Evolutionary conservation across 148 eudicot species (phyloP).

Genomic region (Drosera capensis): DNA sequence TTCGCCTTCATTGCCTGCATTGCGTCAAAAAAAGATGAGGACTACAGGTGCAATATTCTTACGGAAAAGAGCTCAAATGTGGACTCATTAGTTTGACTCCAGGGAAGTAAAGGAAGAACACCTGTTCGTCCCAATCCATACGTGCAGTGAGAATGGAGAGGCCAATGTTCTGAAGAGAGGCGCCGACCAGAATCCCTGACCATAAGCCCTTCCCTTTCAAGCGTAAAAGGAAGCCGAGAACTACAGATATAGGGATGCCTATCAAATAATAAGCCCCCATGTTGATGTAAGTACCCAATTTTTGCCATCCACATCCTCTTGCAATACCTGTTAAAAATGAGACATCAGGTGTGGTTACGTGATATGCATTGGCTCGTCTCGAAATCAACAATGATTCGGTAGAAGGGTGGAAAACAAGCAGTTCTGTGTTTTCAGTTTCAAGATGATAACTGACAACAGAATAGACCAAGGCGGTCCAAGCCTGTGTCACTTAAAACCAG

Average conservation of each 20-base stretch:
- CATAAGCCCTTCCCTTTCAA: constrained; percentile 25
- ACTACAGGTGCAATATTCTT: too few species aligned
- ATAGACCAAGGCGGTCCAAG: background rate
- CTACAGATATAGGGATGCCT: constrained; percentile 14
- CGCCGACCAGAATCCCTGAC: constrained; percentile 22
- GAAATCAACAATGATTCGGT: too few species aligned
- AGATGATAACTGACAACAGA: background rate
- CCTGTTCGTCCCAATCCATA: constrained; percentile 30
- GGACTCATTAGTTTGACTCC: too few species aligned
- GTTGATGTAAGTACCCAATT: constrained; percentile 26
- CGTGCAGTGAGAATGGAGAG: constrained; percentile 13
- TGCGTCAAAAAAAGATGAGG: too few species aligned
- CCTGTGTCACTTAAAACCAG: background rate
- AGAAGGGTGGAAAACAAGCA: too few species aligned
- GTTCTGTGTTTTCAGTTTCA: background rate
- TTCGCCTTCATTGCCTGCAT: too few species aligned
- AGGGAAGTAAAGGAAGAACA: constrained; percentile 28
- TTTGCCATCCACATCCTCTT: constrained; percentile 38
- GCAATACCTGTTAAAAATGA: constrained; percentile 18
- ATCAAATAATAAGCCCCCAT: constrained; percentile 27
- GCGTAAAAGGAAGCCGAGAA: constrained; percentile 13
- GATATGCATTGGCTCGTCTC: too few species aligned
- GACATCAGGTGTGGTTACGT: too few species aligned
- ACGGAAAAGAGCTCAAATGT: too few species aligned
- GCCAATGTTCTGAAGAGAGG: constrained; percentile 12